phyloP scores from a whole-genome alignment of 352 stramenopile genomes.

The Elongisporangium prolatum region DNA sequence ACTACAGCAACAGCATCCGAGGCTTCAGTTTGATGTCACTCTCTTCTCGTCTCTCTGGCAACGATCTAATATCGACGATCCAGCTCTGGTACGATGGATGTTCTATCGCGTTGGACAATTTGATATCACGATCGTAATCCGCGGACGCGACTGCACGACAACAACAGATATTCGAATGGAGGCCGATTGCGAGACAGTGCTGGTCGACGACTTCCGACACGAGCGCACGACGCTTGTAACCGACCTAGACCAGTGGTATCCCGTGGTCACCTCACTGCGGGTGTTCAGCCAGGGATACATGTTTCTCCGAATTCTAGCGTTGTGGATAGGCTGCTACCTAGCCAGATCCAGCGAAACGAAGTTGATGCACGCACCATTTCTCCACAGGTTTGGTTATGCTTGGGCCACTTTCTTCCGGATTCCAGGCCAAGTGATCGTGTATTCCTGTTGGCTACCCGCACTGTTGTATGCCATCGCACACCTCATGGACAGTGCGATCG shows the following conservation, averaged over 20 bases:
- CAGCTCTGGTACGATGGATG: background rate
- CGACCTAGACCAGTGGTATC: constrained; percentile 28
- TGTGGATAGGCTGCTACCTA: constrained; percentile 22
- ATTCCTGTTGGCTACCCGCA: constrained; percentile 38
- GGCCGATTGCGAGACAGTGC: constrained; percentile 19
- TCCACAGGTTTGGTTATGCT: too few relatives aligned
- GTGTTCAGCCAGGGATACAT: constrained; percentile 34
- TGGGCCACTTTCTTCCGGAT: constrained; percentile 26
- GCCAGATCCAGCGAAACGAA: background rate
- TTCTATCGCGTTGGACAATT: background rate
- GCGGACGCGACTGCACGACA: too few relatives aligned
- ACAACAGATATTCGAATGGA: background rate
- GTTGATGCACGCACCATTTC: background rate
- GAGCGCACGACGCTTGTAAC: constrained; percentile 29
- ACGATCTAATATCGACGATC: background rate
- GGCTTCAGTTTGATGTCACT: background rate
- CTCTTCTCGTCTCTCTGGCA: background rate
- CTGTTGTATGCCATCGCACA: constrained; percentile 28
- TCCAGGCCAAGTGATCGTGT: constrained; percentile 50
- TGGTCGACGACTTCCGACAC: constrained; percentile 53
- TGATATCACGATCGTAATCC: background rate
- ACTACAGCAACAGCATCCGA: background rate
- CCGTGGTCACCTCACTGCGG: constrained; percentile 22
- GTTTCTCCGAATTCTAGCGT: constrained; percentile 32
- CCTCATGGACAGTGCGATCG: constrained; percentile 34